Evolutionary conservation across 345 rosid genomes (phyloP), one percentile per base, ranked within the genome.

Genomic region (Populus deltoides): DNA sequence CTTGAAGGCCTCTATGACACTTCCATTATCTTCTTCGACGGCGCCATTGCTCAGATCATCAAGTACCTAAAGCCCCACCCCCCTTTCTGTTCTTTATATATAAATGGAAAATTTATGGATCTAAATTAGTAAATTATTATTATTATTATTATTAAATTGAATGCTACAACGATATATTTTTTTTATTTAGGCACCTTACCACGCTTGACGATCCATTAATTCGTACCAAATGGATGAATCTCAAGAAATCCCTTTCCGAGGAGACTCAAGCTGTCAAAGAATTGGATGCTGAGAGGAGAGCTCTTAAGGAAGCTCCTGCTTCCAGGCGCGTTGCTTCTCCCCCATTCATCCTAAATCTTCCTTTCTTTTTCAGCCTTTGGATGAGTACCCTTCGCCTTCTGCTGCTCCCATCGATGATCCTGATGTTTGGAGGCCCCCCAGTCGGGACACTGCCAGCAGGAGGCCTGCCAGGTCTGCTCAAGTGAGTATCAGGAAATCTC

Each of bases 391-490:
- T 1, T 89, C 96, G 75, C 94, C 99, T 12, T 97, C 97, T 3
- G 90, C 92, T 78, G 90, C 86, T 79, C 85, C 95, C 8, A 84
- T 94, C 85, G 98, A 94, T 84, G 99, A 97, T 78, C 99, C 98
- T 84, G 99, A 97, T 91, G 98, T 97, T 39, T 97, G 99, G 99
- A 87, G 97, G 89, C 98, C 98, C n/a, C 99, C 97, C 8, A 94
- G 95, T 45, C 90, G 94, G 61, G 99, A 94, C 75, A 84, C 91
- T 69, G 4, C 88, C 2, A 86, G 79, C 73, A 88, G 98, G 81
- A 90, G 99, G 87, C 89, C 99, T 5, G 77, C 86, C 0, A 91
- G 99, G 86, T 72, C 92, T 83, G 93, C 91, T 78, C 97, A 91
- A 84, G 90, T 77, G 62, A 95, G 95, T 27, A 78, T 73, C 88